A percentile compares a stretch with the other conserved stretches of the same genome.
Conservation (phyloP, 768 basidiomycete genomes). For the Rhizopogon vesiculosus region DNA sequence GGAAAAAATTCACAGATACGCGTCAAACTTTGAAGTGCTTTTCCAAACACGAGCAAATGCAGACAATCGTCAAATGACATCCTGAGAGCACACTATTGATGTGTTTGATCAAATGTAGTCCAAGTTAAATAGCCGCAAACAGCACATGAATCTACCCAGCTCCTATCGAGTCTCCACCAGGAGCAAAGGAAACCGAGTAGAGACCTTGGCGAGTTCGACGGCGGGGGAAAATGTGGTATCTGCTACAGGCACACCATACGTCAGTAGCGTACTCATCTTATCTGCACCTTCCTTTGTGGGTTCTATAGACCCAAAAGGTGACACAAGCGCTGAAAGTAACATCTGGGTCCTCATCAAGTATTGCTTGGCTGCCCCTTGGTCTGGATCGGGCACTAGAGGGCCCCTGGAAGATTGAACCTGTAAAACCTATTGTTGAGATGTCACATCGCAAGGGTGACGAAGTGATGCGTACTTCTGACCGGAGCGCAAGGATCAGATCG, state of each 20-base stretch:
- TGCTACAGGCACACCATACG: conserved; percentile 45
- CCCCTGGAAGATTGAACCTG: conserved; percentile 11
- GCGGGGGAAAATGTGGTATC: conserved; percentile 56
- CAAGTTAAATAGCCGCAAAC: conserved; percentile 1
- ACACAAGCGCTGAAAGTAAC: conserved; percentile 56
- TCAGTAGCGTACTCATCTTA: conserved; percentile 41
- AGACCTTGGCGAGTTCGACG: conserved; percentile 64
- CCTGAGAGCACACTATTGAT: background rate
- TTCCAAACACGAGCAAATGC: background rate
- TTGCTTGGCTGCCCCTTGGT: conserved; percentile 31
- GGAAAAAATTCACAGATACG: background rate
- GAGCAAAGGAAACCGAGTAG: conserved; percentile 70
- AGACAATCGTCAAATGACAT: background rate
- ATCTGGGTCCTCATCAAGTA: conserved; percentile 55
- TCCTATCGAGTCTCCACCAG: conserved; percentile 43
- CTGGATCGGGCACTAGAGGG: conserved; percentile 13
- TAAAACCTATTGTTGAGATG: background rate
- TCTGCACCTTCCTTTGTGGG: conserved; percentile 25
- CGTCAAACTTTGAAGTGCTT: background rate
- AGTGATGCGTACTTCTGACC: conserved; percentile 21
- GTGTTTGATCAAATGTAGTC: background rate
- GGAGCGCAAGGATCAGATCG: conserved; percentile 19
- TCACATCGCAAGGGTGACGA: background rate
- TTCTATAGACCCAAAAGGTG: conserved; percentile 22
- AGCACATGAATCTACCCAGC: conserved; percentile 8